Evolutionary conservation across 2,329 filamentous ascomycete genomes (phyloP).

Genomic region (Nemania sp.): DNA sequence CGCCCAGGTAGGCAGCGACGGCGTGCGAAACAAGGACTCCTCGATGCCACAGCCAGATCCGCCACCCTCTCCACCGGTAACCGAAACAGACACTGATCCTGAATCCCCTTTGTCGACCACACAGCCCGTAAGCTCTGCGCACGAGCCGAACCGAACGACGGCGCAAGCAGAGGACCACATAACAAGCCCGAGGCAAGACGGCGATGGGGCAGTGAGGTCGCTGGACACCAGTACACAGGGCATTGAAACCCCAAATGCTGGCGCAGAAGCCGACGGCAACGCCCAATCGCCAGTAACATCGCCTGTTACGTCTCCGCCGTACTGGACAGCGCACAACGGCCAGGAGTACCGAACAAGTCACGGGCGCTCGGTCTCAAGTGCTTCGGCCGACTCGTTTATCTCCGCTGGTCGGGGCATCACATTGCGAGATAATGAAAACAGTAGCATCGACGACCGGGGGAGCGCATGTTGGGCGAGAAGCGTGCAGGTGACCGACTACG

Average conservation of each 20-base stretch:
- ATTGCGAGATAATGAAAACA: slow-evolving; percentile 64
- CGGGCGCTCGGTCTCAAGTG: slow-evolving; percentile 48
- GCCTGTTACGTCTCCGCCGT: slow-evolving; percentile 41
- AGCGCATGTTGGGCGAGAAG: slow-evolving; percentile 66
- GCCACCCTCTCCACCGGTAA: slow-evolving; percentile 38
- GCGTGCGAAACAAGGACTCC: slow-evolving; percentile 25
- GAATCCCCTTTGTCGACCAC: slow-evolving; percentile 16
- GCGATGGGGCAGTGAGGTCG: slow-evolving; percentile 2
- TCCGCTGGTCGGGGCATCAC: slow-evolving; percentile 57
- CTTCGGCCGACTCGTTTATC: slow-evolving; percentile 51
- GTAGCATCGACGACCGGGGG: slow-evolving; percentile 47
- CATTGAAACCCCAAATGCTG: background rate
- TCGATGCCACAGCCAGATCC: slow-evolving; percentile 29
- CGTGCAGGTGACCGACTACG: slow-evolving; percentile 61
- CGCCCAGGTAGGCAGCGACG: slow-evolving; percentile 8
- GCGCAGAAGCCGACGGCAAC: background rate
- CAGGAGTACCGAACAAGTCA: slow-evolving; percentile 35
- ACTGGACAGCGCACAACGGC: slow-evolving; percentile 40
- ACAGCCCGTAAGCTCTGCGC: background rate
- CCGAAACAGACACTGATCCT: slow-evolving; percentile 30
- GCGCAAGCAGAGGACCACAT: background rate
- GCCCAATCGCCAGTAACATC: slow-evolving; percentile 18
- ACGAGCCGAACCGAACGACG: slow-evolving; percentile 2
- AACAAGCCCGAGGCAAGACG: background rate
- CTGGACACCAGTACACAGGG: slow-evolving; percentile 8